Percentiles rank a stretch among this genome's conserved stretches.
Evolutionary conservation across 257 asterid species (phyloP).

Genomic region (Solanum verrucosum): DNA sequence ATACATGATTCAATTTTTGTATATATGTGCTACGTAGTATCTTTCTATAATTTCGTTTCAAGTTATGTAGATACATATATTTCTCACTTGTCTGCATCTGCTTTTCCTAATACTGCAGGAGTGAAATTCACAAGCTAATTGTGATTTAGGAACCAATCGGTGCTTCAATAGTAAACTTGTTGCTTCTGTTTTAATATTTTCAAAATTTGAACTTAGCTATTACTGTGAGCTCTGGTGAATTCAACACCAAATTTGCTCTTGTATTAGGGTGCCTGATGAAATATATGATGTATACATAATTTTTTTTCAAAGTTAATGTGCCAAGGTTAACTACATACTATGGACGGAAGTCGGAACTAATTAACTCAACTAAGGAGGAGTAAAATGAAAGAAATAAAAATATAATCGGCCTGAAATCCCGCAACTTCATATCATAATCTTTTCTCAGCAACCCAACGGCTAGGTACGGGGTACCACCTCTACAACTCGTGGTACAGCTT

Average conservation of each 20-base stretch:
- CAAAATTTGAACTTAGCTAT: not conserved
- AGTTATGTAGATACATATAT: not conserved
- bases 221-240: not conserved
- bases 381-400: not conserved
- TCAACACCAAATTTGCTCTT: not conserved
- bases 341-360: no score
- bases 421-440: not conserved
- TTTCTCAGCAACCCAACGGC: not conserved
- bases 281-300: not conserved
- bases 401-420: not conserved
- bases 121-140: not conserved
- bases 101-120: not conserved
- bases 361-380: not conserved
- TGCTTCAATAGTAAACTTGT: not conserved
- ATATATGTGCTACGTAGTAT: not conserved
- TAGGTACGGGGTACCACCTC: not conserved
- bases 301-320: not conserved
- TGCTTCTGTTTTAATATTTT: not conserved
- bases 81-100: not conserved
- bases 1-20: not conserved
- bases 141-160: not conserved
- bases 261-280: not conserved
- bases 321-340: no score
- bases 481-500: not conserved
- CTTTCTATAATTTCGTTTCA: not conserved